Conservation (phyloP, 495 filamentous ascomycete genomes). For the Neurospora sp. region DNA sequence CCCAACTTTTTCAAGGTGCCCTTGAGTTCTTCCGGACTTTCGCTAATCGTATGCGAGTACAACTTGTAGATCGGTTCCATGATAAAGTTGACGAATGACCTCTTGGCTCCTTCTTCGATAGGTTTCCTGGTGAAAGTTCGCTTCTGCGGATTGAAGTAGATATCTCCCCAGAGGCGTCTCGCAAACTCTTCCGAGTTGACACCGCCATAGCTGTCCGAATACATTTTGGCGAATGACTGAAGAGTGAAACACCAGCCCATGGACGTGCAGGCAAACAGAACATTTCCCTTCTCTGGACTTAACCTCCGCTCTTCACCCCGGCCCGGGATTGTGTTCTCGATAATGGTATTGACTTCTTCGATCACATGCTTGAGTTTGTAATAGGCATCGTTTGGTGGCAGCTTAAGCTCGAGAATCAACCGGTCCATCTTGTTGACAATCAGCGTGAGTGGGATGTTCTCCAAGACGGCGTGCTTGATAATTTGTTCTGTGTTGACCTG, state of each 20-base stretch:
- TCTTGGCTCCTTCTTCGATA: conserved; percentile 66
- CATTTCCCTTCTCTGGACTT: conserved; percentile 95
- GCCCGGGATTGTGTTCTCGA: conserved; percentile 78
- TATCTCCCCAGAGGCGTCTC: conserved; percentile 83
- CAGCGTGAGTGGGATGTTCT: conserved; percentile 79
- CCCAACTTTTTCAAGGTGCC: conserved; percentile 68
- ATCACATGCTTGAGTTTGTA: conserved; percentile 98
- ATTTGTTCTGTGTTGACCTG: conserved; percentile 94
- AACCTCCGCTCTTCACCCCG: conserved; percentile 69
- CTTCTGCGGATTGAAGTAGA: conserved; percentile 87
- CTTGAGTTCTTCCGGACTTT: conserved; percentile 79
- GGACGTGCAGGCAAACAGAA: conserved; percentile 81
- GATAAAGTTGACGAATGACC: conserved; percentile 89
- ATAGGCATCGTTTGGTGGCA: conserved; percentile 92
- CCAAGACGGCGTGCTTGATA: conserved; percentile 87
- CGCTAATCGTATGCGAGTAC: conserved; percentile 90
- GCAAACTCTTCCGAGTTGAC: conserved; percentile 74
- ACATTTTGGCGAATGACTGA: conserved; percentile 90
- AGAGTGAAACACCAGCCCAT: conserved; percentile 98
- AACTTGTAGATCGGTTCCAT: conserved; percentile 97
- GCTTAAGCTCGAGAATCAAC: conserved; percentile 85
- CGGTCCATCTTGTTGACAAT: conserved; percentile 97
- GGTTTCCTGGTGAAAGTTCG: conserved; percentile 85
- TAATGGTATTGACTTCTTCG: conserved; percentile 93
- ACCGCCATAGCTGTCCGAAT: conserved; percentile 75